Percentiles rank a stretch among this genome's conserved stretches.
Conservation (phyloP, 2,329 filamentous ascomycete genomes). For the Periconia digitata region DNA sequence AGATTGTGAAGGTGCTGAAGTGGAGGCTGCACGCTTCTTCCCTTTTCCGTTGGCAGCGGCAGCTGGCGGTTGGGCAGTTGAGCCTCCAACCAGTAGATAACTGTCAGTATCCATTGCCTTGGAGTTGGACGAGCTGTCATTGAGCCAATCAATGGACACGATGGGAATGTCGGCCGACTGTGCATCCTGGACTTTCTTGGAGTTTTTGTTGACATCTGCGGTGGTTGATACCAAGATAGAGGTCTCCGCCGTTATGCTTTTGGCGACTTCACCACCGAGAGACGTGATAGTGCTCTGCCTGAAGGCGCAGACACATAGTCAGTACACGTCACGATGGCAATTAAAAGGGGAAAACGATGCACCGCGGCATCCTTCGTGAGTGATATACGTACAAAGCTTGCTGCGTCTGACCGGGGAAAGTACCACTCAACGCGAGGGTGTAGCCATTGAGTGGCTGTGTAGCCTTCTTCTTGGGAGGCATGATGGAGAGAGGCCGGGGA, state of each 20-base stretch:
- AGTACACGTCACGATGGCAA: too few relatives aligned
- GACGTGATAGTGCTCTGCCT: slow-evolving; percentile 50
- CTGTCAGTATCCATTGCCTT: slow-evolving; percentile 46
- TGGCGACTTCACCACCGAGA: slow-evolving; percentile 55
- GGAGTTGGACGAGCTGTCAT: slow-evolving; percentile 53
- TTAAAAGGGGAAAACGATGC: too few relatives aligned
- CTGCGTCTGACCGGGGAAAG: slow-evolving; percentile 59
- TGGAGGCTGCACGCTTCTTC: slow-evolving; percentile 37
- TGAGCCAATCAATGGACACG: slow-evolving; percentile 63
- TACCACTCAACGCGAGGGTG: slow-evolving; percentile 62
- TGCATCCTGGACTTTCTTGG: slow-evolving; percentile 56
- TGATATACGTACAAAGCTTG: too few relatives aligned
- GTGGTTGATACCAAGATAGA: slow-evolving; percentile 62
- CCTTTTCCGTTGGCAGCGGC: slow-evolving; percentile 14
- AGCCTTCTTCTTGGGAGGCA: slow-evolving; percentile 22
- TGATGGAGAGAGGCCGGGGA: slow-evolving; percentile 9
- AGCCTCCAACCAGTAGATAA: slow-evolving; percentile 24
- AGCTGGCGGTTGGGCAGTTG: slow-evolving; percentile 2
- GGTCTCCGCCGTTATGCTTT: slow-evolving; percentile 51
- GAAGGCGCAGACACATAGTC: too few relatives aligned
- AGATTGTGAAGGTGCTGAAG: slow-evolving; percentile 15
- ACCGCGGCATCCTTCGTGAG: too few relatives aligned
- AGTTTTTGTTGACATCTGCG: slow-evolving; percentile 53
- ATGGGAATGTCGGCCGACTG: slow-evolving; percentile 54
- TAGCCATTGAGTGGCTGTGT: slow-evolving; percentile 50